Evolutionary conservation across 2,329 filamentous ascomycete species (phyloP).

Genomic region (Fusarium avenaceum): DNA sequence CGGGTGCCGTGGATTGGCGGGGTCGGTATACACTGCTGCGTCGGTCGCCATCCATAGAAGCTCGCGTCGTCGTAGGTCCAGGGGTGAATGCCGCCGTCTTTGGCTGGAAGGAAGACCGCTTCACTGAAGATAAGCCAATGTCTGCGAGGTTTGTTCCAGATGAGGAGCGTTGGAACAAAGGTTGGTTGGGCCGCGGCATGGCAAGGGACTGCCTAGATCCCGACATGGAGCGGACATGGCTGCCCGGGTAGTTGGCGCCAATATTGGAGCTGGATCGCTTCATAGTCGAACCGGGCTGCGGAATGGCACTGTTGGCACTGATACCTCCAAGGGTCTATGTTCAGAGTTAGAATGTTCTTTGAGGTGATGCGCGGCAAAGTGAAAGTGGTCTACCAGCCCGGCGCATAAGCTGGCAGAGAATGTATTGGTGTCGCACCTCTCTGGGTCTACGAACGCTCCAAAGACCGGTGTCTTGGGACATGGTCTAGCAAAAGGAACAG

Average conservation of each 20-base stretch:
- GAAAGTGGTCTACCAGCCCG: conserved; percentile 9
- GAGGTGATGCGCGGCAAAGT: background rate
- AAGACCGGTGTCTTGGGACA: conserved; percentile 89
- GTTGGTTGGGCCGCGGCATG: conserved; percentile 84
- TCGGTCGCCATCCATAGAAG: conserved; percentile 67
- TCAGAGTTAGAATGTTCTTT: conserved; percentile 35
- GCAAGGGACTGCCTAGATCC: conserved; percentile 89
- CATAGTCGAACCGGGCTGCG: conserved; percentile 91
- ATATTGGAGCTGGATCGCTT: conserved; percentile 89
- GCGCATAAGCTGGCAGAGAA: conserved; percentile 39
- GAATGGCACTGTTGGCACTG: conserved; percentile 85
- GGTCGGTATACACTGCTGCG: conserved; percentile 86
- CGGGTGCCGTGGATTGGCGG: conserved; percentile 76
- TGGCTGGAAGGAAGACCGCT: conserved; percentile 83
- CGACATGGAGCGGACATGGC: conserved; percentile 86
- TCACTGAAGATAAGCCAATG: conserved; percentile 84
- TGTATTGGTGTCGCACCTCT: conserved; percentile 70
- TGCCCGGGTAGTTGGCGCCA: conserved; percentile 72
- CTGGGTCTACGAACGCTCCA: conserved; percentile 93
- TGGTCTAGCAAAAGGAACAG: conserved; percentile 54
- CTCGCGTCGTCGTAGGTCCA: conserved; percentile 58
- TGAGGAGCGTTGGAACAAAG: conserved; percentile 86
- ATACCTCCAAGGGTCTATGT: conserved; percentile 86
- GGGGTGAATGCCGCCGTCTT: conserved; percentile 75
- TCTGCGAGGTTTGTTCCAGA: conserved; percentile 86